A percentile compares a stretch with the other conserved stretches of the same genome.
Conservation (phyloP, 257 asterid genomes). For the Solanum paucissectum region DNA sequence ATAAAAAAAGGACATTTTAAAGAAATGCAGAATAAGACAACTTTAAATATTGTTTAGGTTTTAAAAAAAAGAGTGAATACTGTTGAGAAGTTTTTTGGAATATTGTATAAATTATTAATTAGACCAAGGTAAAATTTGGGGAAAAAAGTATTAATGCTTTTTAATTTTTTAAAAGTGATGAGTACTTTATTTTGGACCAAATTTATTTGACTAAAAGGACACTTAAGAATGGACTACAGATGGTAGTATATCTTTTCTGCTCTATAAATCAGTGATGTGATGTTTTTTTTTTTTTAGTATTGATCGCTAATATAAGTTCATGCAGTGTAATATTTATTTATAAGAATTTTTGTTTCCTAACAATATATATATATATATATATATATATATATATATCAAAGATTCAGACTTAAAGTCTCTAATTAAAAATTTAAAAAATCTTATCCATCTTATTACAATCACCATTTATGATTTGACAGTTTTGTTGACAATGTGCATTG, state of each 20-base stretch:
- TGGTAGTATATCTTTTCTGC: neutral
- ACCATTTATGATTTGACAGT: neutral
- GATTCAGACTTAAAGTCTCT: neutral
- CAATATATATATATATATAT: no score
- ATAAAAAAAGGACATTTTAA: neutral
- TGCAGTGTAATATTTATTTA: fast-evolving
- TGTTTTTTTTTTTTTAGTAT: no score
- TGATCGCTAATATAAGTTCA: neutral
- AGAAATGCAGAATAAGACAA: neutral
- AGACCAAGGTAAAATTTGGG: neutral
- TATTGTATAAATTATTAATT: neutral
- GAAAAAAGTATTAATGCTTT: neutral
- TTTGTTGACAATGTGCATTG: neutral
- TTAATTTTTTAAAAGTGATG: neutral
- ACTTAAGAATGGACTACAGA: neutral
- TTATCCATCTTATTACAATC: neutral
- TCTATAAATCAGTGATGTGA: neutral
- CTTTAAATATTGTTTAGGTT: neutral
- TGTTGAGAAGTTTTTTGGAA: neutral
- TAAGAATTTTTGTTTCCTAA: neutral
- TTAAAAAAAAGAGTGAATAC: neutral
- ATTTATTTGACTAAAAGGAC: neutral
- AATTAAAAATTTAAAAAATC: neutral
- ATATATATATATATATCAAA: neutral
- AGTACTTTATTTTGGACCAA: neutral